Conservation (phyloP, 768 basidiomycete species). For the Lentinula lateritia region DNA sequence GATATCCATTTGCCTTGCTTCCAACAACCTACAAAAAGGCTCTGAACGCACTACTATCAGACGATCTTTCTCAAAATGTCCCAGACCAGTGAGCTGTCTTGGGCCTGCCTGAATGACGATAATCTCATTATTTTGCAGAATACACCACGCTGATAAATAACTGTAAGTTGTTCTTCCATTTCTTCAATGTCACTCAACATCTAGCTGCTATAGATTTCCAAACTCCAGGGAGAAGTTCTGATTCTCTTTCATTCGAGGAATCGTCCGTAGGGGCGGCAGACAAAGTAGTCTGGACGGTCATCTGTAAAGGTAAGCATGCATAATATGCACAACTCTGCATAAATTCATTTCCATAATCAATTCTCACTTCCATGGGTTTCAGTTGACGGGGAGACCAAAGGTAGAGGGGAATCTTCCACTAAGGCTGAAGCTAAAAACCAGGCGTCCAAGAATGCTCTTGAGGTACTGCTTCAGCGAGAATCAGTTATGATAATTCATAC, state of each 20-base stretch:
- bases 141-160: conserved; percentile 28
- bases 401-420: conserved; percentile 35
- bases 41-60: background rate
- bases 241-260: conserved; percentile 47
- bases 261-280: conserved; percentile 36
- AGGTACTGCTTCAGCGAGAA: conserved; percentile 19
- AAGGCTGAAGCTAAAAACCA: conserved; percentile 43
- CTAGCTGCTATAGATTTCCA: conserved; percentile 43
- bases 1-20: background rate
- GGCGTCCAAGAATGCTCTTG: conserved; percentile 40
- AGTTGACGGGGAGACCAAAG: conserved; percentile 47
- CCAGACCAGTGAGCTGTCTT: conserved; percentile 1
- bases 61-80: background rate
- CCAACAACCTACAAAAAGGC: background rate
- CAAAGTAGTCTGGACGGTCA: conserved; percentile 45
- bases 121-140: background rate
- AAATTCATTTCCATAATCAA: background rate
- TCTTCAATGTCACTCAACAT: background rate
- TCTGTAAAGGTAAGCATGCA: conserved; percentile 47
- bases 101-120: background rate
- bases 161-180: conserved; percentile 20
- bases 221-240: conserved; percentile 28
- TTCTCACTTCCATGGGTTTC: conserved; percentile 5
- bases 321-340: background rate
- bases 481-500: background rate